Percentiles rank a stretch among this genome's conserved stretches.
Evolutionary conservation across 169 alveolate species (phyloP).

Genomic region (Haemoproteus tartakovskyi): DNA sequence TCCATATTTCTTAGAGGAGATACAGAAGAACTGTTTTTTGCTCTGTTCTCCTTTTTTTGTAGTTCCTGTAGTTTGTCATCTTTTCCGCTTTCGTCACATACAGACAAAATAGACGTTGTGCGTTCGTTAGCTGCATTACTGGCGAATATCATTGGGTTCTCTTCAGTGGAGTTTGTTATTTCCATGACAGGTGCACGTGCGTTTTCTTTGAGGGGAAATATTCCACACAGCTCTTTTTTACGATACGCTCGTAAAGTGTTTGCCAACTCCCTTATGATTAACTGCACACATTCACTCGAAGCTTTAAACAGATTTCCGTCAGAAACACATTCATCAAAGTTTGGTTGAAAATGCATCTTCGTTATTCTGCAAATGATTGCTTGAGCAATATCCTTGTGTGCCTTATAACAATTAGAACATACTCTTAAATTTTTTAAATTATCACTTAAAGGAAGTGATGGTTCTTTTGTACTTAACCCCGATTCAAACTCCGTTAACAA

Average conservation of each 20-base stretch:
- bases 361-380: constrained; percentile 62
- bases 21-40: too few species aligned
- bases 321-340: constrained; percentile 31
- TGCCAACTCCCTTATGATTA: constrained; percentile 45
- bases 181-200: too few species aligned
- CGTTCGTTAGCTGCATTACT: too few species aligned
- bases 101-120: too few species aligned
- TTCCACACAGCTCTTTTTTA: constrained; percentile 29
- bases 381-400: constrained; percentile 49
- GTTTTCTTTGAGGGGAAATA: constrained; percentile 6
- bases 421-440: constrained; percentile 38
- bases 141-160: too few species aligned
- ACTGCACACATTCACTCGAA: constrained; percentile 54
- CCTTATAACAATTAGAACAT: constrained; percentile 42
- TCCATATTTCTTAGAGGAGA: too few species aligned
- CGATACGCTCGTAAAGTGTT: constrained; percentile 49
- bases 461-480: constrained; percentile 54
- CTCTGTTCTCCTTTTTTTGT: too few species aligned
- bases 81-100: too few species aligned
- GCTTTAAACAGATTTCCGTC: constrained; percentile 41
- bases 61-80: too few species aligned
- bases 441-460: constrained; percentile 49
- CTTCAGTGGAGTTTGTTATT: too few species aligned
- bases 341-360: constrained; percentile 57
- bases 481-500: constrained; percentile 52